Base-by-base conservation (phyloP, 148 eudicot species). In the Arctostaphylos glauca region DNA sequence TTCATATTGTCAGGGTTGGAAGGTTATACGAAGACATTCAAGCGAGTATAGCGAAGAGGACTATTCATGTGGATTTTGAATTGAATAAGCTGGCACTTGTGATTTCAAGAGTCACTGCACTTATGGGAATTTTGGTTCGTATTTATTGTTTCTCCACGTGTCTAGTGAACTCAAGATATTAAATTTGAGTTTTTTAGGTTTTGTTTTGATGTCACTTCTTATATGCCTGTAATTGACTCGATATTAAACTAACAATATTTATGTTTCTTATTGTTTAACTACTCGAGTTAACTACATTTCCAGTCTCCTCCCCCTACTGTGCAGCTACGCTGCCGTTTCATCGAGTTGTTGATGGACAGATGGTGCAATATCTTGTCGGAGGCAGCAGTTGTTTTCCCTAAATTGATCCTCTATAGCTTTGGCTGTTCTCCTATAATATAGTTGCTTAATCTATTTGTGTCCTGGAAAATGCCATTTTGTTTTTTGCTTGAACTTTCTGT, bases 111-210 rank as follows among this genome's bases (percentile, higher is more conserved):
- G 93, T 96, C 74, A 91, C 96, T 6, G 97, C 96, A 64, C 88
- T 96, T 56, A 89, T 92, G 93, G 99, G 99, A 86, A 88, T 94
- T 74, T 88, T 96, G 99, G 99, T 96, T 77, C 13, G 96, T 89
- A 76, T 66, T 81, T 23, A 71, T 76, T 50, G 64, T 16, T 62
- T 31, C 19, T 74, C 10, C 25, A 47, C 73, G 18, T 67, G 41
- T 72, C 49, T 43, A n/a, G 44, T 46, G 38, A 16, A 55, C 19
- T 67, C 25, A 2, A n/a, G 31, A 41, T 46, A 62, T 49, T 43
- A 7, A 83, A 14, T 56, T 79, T 18, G 46, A 2, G 15, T 67
- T 52, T 10, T 75, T 15, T 13, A 31, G n/a, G 25, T 72, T 31
- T 80, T 18, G 49, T 77, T 43, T 55, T 41, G 47, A 70, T 68